Evolutionary conservation across 2,329 filamentous ascomycete genomes (phyloP).

Genomic region (Pseudogymnoascus sp.): DNA sequence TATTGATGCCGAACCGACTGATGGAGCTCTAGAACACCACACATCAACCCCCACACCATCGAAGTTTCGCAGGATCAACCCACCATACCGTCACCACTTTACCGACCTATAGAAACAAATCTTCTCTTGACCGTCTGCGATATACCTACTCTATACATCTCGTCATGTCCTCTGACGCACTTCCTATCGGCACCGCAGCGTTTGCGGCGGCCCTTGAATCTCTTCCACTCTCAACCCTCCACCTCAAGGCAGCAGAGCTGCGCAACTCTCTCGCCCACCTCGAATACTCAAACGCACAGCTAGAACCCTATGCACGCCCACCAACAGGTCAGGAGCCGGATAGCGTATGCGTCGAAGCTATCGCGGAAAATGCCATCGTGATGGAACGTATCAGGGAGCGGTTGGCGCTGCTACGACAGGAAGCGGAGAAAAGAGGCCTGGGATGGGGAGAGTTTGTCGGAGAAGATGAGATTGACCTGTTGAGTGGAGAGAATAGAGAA

Average conservation of each 20-base stretch:
- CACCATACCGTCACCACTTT: background rate
- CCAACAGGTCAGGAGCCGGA: slow-evolving; percentile 41
- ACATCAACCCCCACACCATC: background rate
- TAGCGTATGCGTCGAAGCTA: slow-evolving; percentile 64
- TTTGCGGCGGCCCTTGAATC: slow-evolving; percentile 61
- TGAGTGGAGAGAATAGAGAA: background rate
- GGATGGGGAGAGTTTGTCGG: slow-evolving; percentile 49
- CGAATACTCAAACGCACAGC: slow-evolving; percentile 63
- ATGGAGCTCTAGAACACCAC: background rate
- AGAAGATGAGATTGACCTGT: slow-evolving; percentile 32
- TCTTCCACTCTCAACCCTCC: slow-evolving; percentile 56
- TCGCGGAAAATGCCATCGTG: slow-evolving; percentile 61
- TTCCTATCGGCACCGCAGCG: slow-evolving; percentile 51
- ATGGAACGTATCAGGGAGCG: slow-evolving; percentile 56
- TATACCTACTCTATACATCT: background rate
- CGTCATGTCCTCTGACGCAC: slow-evolving; percentile 52
- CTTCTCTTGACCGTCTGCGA: background rate
- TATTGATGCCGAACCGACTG: background rate
- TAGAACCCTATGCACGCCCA: slow-evolving; percentile 55
- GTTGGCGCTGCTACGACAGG: slow-evolving; percentile 51
- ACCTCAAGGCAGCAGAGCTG: slow-evolving; percentile 67
- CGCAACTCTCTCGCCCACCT: slow-evolving; percentile 68
- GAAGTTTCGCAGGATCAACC: background rate
- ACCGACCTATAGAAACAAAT: background rate
- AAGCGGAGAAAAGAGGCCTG: slow-evolving; percentile 49